Evolutionary conservation across 1,139 yeast species (phyloP).

Genomic region (Taiozyma sp.): DNA sequence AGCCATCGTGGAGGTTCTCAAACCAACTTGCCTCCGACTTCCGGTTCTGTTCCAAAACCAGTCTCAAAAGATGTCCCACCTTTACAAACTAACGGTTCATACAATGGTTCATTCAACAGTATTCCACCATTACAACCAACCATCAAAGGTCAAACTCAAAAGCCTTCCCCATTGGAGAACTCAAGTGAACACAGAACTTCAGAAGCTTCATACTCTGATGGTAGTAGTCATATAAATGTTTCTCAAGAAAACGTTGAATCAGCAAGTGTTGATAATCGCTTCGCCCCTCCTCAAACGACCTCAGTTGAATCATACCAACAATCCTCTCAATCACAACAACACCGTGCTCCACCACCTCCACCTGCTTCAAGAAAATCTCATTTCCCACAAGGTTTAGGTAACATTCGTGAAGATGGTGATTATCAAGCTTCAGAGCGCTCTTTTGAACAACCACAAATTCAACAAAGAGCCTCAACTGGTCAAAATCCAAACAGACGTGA

Average conservation of each 20-base stretch:
- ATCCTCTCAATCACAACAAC: constrained; percentile 1
- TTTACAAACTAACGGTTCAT: neutral
- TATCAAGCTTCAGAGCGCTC: constrained; percentile 8
- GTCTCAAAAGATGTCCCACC: neutral
- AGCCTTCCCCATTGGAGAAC: constrained; percentile 1
- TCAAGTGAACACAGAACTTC: neutral
- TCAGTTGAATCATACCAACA: neutral
- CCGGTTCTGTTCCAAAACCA: constrained; percentile 4
- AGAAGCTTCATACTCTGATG: constrained; percentile 10
- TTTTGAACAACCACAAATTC: constrained; percentile 3
- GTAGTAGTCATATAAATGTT: constrained; percentile 12
- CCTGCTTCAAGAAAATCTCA: constrained; percentile 51
- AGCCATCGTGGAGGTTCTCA: constrained; percentile 2
- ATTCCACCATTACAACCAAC: constrained; percentile 23
- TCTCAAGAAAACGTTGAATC: neutral
- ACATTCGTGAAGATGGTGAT: constrained; percentile 22
- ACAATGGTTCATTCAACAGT: neutral
- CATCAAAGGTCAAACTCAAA: constrained; percentile 14
- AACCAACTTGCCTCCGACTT: constrained; percentile 2
- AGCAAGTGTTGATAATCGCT: neutral
- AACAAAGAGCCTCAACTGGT: constrained; percentile 5
- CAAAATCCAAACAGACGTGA: constrained; percentile 35
- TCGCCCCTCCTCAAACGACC: neutral
- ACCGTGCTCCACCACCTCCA: constrained; percentile 44
- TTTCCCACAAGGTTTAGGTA: constrained; percentile 13